phyloP scores from a whole-genome alignment of 805 yeast genomes.

The Ogataea nonfermentans region DNA sequence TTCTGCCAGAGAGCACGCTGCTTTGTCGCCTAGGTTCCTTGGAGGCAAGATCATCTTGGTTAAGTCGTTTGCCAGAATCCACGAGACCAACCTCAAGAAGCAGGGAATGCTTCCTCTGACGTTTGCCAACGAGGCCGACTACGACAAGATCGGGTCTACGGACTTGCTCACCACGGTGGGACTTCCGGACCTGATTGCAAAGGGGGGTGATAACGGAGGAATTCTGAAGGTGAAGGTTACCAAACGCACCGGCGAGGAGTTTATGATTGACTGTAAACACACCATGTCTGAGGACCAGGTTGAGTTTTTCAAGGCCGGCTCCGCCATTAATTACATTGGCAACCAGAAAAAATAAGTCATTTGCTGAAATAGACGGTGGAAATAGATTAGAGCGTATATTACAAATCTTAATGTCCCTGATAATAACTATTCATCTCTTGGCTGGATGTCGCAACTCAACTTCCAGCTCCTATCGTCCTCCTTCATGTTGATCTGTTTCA shows the following conservation, averaged over 20 bases:
- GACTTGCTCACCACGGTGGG: slow-evolving; percentile 77
- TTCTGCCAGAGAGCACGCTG: slow-evolving; percentile 99
- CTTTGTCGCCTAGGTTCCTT: slow-evolving; percentile 88
- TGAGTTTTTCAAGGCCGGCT: slow-evolving; percentile 94
- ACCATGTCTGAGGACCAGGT: slow-evolving; percentile 97
- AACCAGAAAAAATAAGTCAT: slow-evolving; percentile 23
- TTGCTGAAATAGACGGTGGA: slow-evolving; percentile 7
- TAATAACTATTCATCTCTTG: slow-evolving; percentile 38
- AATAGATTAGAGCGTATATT: neutral
- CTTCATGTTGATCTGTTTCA: slow-evolving; percentile 53
- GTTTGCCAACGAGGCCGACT: slow-evolving; percentile 86
- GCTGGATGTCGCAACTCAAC: slow-evolving; percentile 60
- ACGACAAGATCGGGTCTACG: slow-evolving; percentile 74
- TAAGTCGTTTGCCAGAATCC: slow-evolving; percentile 96
- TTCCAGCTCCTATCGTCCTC: slow-evolving; percentile 74
- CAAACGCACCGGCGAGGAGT: slow-evolving; percentile 67
- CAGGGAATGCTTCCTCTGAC: slow-evolving; percentile 97
- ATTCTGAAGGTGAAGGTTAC: slow-evolving; percentile 66
- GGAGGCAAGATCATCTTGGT: slow-evolving; percentile 89
- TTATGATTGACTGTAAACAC: slow-evolving; percentile 77
- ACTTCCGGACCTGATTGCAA: slow-evolving; percentile 70
- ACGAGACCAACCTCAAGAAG: slow-evolving; percentile 95
- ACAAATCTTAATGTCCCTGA: neutral
- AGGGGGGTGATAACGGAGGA: slow-evolving; percentile 89
- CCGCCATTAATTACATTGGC: slow-evolving; percentile 86